phyloP scores from a whole-genome alignment of 2,329 filamentous ascomycete species.

The Stagonosporopsis chrysanthemi region DNA sequence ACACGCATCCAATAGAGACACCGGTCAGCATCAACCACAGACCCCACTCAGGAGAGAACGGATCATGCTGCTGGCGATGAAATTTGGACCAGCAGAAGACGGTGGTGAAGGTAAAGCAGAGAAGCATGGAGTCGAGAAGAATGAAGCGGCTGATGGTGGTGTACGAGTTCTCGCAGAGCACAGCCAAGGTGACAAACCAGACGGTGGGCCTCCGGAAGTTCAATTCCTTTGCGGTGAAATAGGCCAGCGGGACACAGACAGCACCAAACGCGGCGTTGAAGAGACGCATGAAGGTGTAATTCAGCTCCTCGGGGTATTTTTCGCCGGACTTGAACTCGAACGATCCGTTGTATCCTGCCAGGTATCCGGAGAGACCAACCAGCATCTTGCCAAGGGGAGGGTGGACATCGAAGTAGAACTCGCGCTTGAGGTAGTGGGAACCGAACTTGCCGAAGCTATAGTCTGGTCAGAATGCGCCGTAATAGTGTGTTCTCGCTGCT shows the following conservation, averaged over 20 bases:
- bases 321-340: constrained; percentile 99
- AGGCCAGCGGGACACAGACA: constrained; percentile 89
- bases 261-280: constrained; percentile 98
- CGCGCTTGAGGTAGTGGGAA: constrained; percentile 97
- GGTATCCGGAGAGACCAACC: constrained; percentile 91
- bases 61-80: constrained; percentile 83
- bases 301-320: constrained; percentile 88
- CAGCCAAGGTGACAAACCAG: constrained; percentile 96
- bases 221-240: constrained; percentile 91
- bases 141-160: constrained; percentile 99
- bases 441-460: constrained; percentile 92
- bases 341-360: constrained; percentile 97
- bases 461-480: constrained; percentile 30
- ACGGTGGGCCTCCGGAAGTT: constrained; percentile 85
- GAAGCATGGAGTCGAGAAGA: constrained; percentile 95
- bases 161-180: constrained; percentile 98
- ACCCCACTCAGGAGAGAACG: constrained; percentile 92
- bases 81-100: constrained; percentile 98
- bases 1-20: constrained; percentile 95
- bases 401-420: constrained; percentile 99
- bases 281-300: constrained; percentile 98
- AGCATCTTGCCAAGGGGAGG: constrained; percentile 98
- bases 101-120: constrained; percentile 98
- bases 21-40: constrained; percentile 93
- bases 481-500: constrained; percentile 35